phyloP scores from a whole-genome alignment of 169 alveolate genomes.

The Eimeria praecox region DNA sequence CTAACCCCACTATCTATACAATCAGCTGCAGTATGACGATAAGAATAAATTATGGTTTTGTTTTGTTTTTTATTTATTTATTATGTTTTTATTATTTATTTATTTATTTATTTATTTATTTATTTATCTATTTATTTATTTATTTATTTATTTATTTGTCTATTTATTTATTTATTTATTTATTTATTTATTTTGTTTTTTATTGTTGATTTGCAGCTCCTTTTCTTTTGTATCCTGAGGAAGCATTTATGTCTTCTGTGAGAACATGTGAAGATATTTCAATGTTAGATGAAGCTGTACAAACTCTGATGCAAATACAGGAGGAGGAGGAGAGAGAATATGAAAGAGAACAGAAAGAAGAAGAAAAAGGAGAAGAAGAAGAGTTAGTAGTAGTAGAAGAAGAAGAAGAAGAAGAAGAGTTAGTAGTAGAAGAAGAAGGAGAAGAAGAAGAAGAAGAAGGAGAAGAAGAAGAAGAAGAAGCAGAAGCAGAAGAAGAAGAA shows the following conservation, averaged over 20 bases:
- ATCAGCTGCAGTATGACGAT: too few species aligned
- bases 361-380: neutral
- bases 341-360: neutral
- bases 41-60: too few species aligned
- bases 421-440: neutral
- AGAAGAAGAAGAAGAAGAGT: neutral
- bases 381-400: neutral
- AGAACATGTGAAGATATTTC: neutral
- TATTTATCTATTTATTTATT: too few species aligned
- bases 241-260: neutral
- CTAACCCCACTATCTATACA: too few species aligned
- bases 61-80: too few species aligned
- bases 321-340: too few species aligned
- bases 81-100: too few species aligned
- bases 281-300: neutral
- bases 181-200: neutral
- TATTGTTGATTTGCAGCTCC: neutral
- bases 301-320: neutral
- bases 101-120: too few species aligned
- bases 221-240: neutral
- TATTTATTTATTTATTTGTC: too few species aligned
- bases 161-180: neutral
- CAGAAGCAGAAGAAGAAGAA: neutral
- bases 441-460: too few species aligned
- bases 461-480: neutral